These are phyloP conservation scores for Fusarium sp. DNA, from an alignment of 2,329 filamentous ascomycete genomes.

Conservation along the genomic window DNA sequence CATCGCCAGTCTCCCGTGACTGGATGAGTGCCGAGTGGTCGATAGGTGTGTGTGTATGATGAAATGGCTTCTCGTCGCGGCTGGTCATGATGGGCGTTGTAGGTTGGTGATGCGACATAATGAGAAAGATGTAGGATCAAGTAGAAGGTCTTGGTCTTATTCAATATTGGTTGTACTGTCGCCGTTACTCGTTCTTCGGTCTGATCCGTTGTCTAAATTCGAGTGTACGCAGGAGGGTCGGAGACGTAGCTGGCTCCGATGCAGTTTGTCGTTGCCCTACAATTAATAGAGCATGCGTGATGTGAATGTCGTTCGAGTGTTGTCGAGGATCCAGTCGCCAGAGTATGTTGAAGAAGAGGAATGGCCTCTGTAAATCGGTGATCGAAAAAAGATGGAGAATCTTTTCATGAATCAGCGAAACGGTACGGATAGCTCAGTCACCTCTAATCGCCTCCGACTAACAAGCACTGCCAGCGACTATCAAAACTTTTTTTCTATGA, in stretches of 20 bases:
- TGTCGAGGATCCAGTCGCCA: constrained; percentile 1
- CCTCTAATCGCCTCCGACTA: constrained; percentile 17
- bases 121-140: not conserved
- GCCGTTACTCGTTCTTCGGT: constrained; percentile 6
- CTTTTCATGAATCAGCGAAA: constrained; percentile 42
- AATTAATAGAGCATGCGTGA: constrained; percentile 1
- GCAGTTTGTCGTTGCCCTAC: constrained; percentile 11
- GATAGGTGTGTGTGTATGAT: constrained; percentile 48
- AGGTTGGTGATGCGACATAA: constrained; percentile 52
- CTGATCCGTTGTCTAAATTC: constrained; percentile 8
- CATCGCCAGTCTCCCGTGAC: constrained; percentile 72
- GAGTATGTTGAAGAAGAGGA: constrained; percentile 16
- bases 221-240: constrained; percentile 18
- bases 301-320: not conserved
- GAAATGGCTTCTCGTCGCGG: constrained; percentile 51
- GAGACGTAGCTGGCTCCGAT: not conserved
- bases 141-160: not conserved
- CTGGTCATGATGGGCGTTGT: constrained; percentile 47
- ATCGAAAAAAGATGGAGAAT: constrained; percentile 26
- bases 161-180: not conserved
- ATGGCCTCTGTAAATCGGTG: constrained; percentile 6
- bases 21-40: constrained; percentile 62
- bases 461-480: constrained; percentile 2
- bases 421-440: constrained; percentile 13
- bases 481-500: constrained; percentile 37